Base-by-base conservation (phyloP, 2,329 filamentous ascomycete genomes). In the Talaromyces sp. region DNA sequence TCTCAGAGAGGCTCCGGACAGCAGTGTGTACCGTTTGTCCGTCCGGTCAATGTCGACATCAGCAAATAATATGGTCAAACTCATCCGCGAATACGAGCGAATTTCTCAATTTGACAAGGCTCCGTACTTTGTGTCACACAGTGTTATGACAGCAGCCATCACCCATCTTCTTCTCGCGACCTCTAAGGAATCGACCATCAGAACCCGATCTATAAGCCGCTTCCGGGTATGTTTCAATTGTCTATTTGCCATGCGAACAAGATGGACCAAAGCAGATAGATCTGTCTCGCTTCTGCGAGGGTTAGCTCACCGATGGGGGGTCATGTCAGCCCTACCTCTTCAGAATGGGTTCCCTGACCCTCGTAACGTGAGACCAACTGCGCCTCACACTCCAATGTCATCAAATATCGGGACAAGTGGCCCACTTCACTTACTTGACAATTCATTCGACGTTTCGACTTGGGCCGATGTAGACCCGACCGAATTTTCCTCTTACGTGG, bases 151-250 rank as follows among this genome's bases (percentile, higher is more conserved):
- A 16, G 56, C 56, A 31, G 56, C 56, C 4, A 43, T 59, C 13
- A 45, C 56, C 14, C 37, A 59, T 59, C 56, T 43, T 33, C 37
- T 59, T n/a, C 35, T 27, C 22, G 56, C 22, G 8, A 59, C 56
- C 2, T 59, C 37, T 22, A 13, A 41, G 37, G 35, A 59, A n/a
- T 13, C n/a, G 5, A 45, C 19, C 19, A 27, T 59, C 35, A 27
- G 37, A 59, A 41, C 11, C 19, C 56, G 35, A 39, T 41, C 37
- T 43, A 59, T 45, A 27, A 41, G 19, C 37, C 56, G 56, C 33
- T 59, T 59, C 24, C 37, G 56, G 22, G 56, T 59, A 9, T 59
- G 56, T 45, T 59, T 45, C 22, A 59, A 59, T 24, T 41, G 35
- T 27, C 37, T 59, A 16, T 43, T 43, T 7, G 22, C 37, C 56